phyloP scores from a whole-genome alignment of 1,139 yeast species.

The Protomyces inundatus region DNA sequence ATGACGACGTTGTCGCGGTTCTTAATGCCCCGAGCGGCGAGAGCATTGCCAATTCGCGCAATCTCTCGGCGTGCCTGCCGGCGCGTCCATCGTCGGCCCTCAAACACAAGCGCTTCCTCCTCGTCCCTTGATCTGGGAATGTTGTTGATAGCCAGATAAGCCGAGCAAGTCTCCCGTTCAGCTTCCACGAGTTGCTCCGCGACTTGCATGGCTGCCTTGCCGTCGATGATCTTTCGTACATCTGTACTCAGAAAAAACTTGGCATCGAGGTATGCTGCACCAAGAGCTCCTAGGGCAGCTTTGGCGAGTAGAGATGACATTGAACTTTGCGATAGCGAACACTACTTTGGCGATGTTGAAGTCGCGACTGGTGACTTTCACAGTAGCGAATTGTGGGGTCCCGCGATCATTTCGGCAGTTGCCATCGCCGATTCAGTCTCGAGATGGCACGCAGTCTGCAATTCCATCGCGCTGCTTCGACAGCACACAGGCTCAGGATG shows the following conservation, averaged over 20 bases:
- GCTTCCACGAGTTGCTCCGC: background rate
- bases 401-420: too few species aligned
- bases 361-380: too few species aligned
- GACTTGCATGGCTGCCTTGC: background rate
- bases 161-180: background rate
- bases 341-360: too few species aligned
- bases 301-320: background rate
- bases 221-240: background rate
- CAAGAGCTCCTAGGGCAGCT: background rate
- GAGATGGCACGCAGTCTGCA: too few species aligned
- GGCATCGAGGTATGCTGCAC: background rate
- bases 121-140: background rate
- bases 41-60: background rate
- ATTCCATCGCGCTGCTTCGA: too few species aligned
- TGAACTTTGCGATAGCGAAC: too few species aligned
- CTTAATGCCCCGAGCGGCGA: background rate
- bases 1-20: background rate
- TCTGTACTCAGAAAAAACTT: background rate
- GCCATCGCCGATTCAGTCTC: too few species aligned
- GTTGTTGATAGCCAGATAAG: background rate
- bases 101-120: background rate
- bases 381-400: too few species aligned
- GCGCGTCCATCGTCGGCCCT: slow-evolving; percentile 3
- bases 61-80: background rate
- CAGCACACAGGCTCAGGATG: too few species aligned